phyloP scores from a whole-genome alignment of 2,329 filamentous ascomycete species.

The Trichoderma koningiopsis region DNA sequence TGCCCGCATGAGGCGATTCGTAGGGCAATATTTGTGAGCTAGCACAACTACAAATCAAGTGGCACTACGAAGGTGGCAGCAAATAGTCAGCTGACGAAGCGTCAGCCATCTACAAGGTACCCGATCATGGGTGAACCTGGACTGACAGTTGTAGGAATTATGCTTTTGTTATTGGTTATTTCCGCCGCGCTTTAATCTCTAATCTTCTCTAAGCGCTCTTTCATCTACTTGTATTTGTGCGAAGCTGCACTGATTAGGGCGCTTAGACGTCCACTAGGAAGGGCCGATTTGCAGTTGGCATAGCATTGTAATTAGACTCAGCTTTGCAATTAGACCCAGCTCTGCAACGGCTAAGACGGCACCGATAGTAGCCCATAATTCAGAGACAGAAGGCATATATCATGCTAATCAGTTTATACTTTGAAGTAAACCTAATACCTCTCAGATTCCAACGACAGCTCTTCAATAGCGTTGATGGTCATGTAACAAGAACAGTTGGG shows the following conservation, averaged over 20 bases:
- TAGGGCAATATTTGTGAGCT: no score
- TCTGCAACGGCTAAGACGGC: neutral
- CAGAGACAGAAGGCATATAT: neutral
- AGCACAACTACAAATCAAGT: neutral
- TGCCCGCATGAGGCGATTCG: neutral
- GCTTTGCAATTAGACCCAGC: neutral
- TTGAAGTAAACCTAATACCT: neutral
- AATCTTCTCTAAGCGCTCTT: neutral
- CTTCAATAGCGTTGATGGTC: neutral
- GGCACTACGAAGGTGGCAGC: neutral
- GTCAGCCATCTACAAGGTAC: neutral
- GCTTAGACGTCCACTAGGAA: constrained; percentile 11
- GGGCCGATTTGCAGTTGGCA: constrained; percentile 8
- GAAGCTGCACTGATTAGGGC: neutral
- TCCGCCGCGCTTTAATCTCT: neutral
- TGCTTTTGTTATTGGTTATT: neutral
- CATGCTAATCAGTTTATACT: neutral
- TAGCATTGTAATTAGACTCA: constrained; percentile 6
- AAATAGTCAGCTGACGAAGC: neutral
- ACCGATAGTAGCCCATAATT: neutral
- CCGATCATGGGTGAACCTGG: neutral
- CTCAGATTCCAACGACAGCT: neutral
- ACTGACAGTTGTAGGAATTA: neutral
- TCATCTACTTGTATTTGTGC: neutral
- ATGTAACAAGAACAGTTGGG: constrained; percentile 12